phyloP scores from a whole-genome alignment of 768 basidiomycete genomes.

The Suillus bovinus region DNA sequence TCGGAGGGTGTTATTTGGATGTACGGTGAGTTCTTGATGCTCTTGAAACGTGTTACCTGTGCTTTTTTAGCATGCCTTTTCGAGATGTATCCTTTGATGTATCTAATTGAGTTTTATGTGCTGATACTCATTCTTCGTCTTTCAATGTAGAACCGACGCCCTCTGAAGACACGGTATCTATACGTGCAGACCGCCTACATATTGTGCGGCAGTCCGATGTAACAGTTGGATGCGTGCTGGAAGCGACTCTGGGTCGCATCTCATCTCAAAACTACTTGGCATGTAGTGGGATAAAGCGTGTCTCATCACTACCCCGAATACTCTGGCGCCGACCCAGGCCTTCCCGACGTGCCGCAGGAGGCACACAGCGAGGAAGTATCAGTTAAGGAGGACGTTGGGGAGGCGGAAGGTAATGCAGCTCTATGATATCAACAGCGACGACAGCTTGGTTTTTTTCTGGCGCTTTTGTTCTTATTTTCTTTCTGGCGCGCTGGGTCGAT shows the following conservation, averaged over 20 bases:
- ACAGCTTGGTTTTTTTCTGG: not conserved
- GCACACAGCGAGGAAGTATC: not conserved
- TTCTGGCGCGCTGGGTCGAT: slow-evolving; percentile 2
- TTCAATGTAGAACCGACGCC: slow-evolving; percentile 28
- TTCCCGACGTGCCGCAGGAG: not conserved
- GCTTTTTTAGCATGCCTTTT: not conserved
- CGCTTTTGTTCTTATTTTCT: not conserved
- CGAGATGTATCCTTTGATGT: slow-evolving; percentile 24
- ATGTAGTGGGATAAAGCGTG: not conserved
- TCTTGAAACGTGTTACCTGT: not conserved
- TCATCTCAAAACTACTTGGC: slow-evolving; percentile 1
- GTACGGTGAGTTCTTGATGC: slow-evolving; percentile 18
- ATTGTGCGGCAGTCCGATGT: slow-evolving; percentile 26
- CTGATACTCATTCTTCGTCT: not conserved
- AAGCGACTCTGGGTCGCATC: slow-evolving; percentile 16
- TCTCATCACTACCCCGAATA: not conserved
- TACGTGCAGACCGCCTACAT: slow-evolving; percentile 25
- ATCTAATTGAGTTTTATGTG: slow-evolving; percentile 16
- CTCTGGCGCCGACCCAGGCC: not conserved
- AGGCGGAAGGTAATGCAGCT: not conserved
- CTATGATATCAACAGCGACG: not conserved
- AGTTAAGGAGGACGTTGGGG: not conserved
- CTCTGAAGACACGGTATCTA: slow-evolving; percentile 20
- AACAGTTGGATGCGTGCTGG: slow-evolving; percentile 5
- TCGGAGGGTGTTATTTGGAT: slow-evolving; percentile 12